These are phyloP conservation scores for Neophaeococcomyces mojaviensis DNA, from an alignment of 2,329 filamentous ascomycete genomes.

Conservation along the genomic window DNA sequence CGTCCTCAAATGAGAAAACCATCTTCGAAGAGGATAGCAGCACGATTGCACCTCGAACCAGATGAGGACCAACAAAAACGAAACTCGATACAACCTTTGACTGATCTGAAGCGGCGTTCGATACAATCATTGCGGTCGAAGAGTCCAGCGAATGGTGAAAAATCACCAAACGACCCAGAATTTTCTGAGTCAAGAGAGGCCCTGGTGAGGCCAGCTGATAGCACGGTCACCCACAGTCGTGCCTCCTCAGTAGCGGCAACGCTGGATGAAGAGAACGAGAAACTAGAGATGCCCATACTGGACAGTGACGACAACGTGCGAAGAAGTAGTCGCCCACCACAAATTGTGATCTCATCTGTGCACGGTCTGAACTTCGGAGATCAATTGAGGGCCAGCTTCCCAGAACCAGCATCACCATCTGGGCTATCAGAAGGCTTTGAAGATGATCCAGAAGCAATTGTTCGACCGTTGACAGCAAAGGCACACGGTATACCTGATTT, in stretches of 20 bases:
- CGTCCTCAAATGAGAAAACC: slow-evolving; percentile 2
- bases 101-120: slow-evolving; percentile 12
- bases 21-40: slow-evolving; percentile 6
- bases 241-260: slow-evolving; percentile 23
- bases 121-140: slow-evolving; percentile 12
- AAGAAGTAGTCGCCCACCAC: slow-evolving; percentile 25
- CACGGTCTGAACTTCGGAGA: not conserved
- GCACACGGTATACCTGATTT: slow-evolving; percentile 2
- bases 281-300: slow-evolving; percentile 11
- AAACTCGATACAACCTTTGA: not conserved
- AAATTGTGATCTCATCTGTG: slow-evolving; percentile 17
- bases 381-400: not conserved
- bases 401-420: slow-evolving; percentile 6
- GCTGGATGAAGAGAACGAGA: slow-evolving; percentile 19
- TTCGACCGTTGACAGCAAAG: not conserved
- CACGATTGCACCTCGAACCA: not conserved
- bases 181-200: slow-evolving; percentile 16
- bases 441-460: slow-evolving; percentile 9
- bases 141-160: not conserved
- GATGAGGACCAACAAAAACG: not conserved
- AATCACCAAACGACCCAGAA: not conserved
- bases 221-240: slow-evolving; percentile 11
- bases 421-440: slow-evolving; percentile 6
- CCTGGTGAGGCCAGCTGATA: slow-evolving; percentile 13
- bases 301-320: slow-evolving; percentile 20